Conservation (phyloP, 352 stramenopile genomes). For the Globisporangium solare region DNA sequence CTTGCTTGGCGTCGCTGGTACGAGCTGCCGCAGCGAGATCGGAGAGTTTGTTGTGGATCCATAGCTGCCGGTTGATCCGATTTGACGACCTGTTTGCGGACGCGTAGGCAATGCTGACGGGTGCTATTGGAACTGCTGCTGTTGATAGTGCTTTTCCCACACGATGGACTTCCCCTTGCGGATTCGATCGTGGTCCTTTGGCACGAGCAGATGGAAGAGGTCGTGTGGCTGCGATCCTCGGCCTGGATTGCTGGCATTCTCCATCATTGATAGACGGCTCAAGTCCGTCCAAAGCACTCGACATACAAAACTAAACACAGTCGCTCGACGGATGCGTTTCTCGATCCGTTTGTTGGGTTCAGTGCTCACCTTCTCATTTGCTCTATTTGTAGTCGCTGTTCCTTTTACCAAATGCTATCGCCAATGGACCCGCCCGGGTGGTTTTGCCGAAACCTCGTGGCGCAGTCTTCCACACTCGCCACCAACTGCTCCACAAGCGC, state of each 20-base stretch:
- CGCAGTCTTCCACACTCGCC: constrained; percentile 23
- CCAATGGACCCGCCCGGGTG: constrained; percentile 76
- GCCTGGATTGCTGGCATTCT: not conserved
- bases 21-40: constrained; percentile 5
- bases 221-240: constrained; percentile 7
- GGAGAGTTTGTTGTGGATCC: not conserved
- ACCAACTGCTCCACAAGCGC: constrained; percentile 65
- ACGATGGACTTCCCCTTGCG: constrained; percentile 24
- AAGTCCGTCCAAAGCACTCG: not conserved
- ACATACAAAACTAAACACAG: constrained; percentile 4
- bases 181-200: constrained; percentile 25
- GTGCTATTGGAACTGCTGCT: constrained; percentile 10
- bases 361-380: not conserved
- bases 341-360: no score
- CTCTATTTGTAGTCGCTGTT: constrained; percentile 1
- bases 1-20: not conserved
- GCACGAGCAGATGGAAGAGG: constrained; percentile 32
- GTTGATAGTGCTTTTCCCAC: constrained; percentile 30
- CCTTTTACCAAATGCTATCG: constrained; percentile 1
- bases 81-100: constrained; percentile 9
- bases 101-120: constrained; percentile 1
- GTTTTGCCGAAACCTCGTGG: constrained; percentile 37
- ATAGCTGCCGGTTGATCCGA: no score
- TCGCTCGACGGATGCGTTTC: constrained; percentile 2
- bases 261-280: not conserved